Evolutionary conservation across 2,329 filamentous ascomycete species (phyloP).

Genomic region (Ciborinia camelliae): DNA sequence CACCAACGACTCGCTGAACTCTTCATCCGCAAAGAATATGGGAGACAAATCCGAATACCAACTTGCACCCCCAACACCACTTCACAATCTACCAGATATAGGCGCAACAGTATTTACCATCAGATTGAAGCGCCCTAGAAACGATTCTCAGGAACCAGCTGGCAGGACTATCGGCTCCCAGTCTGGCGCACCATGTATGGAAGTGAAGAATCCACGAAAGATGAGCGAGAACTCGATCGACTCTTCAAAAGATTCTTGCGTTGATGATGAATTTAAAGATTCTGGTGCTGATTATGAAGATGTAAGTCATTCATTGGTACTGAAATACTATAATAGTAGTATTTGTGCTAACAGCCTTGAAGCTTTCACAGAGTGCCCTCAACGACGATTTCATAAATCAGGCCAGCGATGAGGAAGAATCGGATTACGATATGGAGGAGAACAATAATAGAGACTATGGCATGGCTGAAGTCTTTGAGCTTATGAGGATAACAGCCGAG

Average conservation of each 20-base stretch:
- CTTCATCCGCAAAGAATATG: background rate
- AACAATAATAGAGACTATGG: background rate
- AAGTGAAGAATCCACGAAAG: background rate
- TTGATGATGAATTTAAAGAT: background rate
- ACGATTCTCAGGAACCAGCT: background rate
- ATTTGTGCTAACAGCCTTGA: background rate
- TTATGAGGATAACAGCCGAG: background rate
- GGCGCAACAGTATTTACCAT: background rate
- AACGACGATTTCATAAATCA: background rate
- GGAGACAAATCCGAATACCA: background rate
- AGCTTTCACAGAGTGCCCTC: background rate
- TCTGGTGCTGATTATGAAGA: too few relatives aligned
- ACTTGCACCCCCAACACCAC: background rate
- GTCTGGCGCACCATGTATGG: too few relatives aligned
- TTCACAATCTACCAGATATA: background rate
- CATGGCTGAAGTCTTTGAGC: background rate
- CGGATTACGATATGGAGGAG: background rate
- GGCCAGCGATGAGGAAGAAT: background rate
- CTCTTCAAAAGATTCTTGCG: background rate
- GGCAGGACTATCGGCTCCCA: background rate
- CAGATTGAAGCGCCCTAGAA: background rate
- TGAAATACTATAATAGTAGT: background rate
- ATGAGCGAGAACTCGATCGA: too few relatives aligned
- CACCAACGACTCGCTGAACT: background rate
- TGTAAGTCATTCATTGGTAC: background rate